phyloP scores from a whole-genome alignment of 2,329 filamentous ascomycete genomes.

The Akanthomyces lecanii region DNA sequence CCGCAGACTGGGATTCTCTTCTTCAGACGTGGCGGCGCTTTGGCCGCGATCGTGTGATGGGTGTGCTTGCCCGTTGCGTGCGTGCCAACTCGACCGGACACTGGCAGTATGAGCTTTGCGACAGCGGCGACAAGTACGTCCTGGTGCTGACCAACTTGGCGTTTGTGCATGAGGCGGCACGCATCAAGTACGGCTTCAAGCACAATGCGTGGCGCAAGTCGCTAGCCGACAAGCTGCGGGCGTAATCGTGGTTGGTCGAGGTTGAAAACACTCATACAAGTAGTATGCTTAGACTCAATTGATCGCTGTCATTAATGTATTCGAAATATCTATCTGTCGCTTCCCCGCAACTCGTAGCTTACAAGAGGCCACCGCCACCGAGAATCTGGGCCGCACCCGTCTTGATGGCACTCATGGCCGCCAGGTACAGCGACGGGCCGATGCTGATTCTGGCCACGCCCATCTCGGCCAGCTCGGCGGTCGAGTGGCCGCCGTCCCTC shows the following conservation, averaged over 20 bases:
- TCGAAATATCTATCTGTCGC: neutral
- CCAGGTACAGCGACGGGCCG: slow-evolving; percentile 43
- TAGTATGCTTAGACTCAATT: neutral
- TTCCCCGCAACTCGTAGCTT: neutral
- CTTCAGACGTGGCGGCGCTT: slow-evolving; percentile 39
- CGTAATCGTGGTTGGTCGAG: neutral
- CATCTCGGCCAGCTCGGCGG: slow-evolving; percentile 41
- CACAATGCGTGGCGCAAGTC: neutral
- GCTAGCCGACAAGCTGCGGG: neutral
- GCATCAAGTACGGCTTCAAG: slow-evolving; percentile 1
- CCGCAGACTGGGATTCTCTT: slow-evolving; percentile 36
- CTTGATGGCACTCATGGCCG: slow-evolving; percentile 38
- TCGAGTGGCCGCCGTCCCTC: slow-evolving; percentile 36
- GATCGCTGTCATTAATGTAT: neutral
- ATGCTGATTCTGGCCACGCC: slow-evolving; percentile 54
- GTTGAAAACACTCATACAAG: neutral
- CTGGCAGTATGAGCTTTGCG: slow-evolving; percentile 33
- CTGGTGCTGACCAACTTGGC: slow-evolving; percentile 36
- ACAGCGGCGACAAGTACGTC: slow-evolving; percentile 29
- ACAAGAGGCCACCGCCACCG: slow-evolving; percentile 19
- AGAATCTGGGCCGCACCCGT: slow-evolving; percentile 31
- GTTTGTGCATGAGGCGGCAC: slow-evolving; percentile 25
- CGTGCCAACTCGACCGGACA: slow-evolving; percentile 23
- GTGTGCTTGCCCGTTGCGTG: slow-evolving; percentile 35
- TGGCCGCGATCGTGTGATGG: slow-evolving; percentile 31